Evolutionary conservation across 352 stramenopile species (phyloP), one percentile per base, ranked within the genome.

Genomic region (Pythium aquatile): DNA sequence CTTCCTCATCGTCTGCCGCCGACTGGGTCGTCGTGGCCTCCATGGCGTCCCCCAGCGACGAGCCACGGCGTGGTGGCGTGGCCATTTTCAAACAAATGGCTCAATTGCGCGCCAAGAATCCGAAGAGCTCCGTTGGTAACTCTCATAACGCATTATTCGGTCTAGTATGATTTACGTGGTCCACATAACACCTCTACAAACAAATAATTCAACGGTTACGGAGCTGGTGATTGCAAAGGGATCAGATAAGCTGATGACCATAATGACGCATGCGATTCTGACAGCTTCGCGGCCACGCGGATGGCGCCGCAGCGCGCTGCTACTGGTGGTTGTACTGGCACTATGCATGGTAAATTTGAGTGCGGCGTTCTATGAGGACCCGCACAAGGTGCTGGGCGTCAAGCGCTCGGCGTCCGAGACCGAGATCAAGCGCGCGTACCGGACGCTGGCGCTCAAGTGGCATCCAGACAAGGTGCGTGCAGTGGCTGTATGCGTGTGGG

Each of bases 361-460:
- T 42, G 0, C 44, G 30, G 14, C 57, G 14, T 75, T 70, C 42
- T 61, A 69, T 1, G 87, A 96, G 57, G 86, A 95, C 60, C 81
- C 84, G 57, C 87, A 92, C 72, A 78, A 75, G 56, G 82, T 91
- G 56, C 72, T 95, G 53, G 84, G 83, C 9, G 56, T 95, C 24
- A 61, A 63, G 56, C 76, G 76, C 5, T 83, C 78, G 29, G 83
- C 86, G 7, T 85, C 84, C 7, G 83, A 93, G 57, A 73, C 52
- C 51, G 83, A 93, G 64, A 88, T 95, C 72, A 93, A 93, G 70
- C 83, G 82, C 55, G 86, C 86, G 30, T 97, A 97, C 59, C 78
- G 87, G 5, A 73, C 81, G 42, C 65, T 97, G 30, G 89, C 91
- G 29, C 73, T 97, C 42, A 96, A 97, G 63, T 94, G 86, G 78